phyloP scores from a whole-genome alignment of 2,329 filamentous ascomycete species.

The Aspergillus fumigatiaffinis region DNA sequence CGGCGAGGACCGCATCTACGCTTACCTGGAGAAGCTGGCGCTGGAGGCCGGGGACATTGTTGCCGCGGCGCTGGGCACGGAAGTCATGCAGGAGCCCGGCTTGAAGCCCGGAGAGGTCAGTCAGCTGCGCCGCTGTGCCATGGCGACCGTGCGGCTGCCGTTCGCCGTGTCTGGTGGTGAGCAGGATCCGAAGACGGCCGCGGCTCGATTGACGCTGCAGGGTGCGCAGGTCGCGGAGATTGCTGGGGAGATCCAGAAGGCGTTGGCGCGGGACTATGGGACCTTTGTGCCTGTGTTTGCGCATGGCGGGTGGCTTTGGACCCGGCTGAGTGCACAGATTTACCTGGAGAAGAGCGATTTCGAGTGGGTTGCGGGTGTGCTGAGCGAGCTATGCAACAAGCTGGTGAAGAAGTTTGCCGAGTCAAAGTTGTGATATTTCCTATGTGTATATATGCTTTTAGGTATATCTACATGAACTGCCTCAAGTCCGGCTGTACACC shows the following conservation, averaged over 20 bases:
- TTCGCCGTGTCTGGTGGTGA: conserved; percentile 39
- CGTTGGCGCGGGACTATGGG: conserved; percentile 56
- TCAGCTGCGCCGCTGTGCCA: conserved; percentile 58
- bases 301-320: conserved; percentile 63
- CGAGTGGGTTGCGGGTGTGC: conserved; percentile 58
- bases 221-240: conserved; percentile 41
- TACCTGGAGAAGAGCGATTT: conserved; percentile 82
- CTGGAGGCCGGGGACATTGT: conserved; percentile 58
- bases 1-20: conserved; percentile 66
- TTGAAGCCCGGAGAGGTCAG: conserved; percentile 24
- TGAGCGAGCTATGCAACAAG: conserved; percentile 56
- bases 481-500: conserved; percentile 24
- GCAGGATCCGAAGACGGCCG: background rate
- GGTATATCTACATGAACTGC: background rate
- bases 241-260: conserved; percentile 56
- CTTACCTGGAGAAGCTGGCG: conserved; percentile 62
- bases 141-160: conserved; percentile 73
- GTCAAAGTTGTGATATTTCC: background rate
- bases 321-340: conserved; percentile 72
- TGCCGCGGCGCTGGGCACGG: conserved; percentile 63
- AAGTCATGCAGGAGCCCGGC: conserved; percentile 58
- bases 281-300: conserved; percentile 67
- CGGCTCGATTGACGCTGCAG: conserved; percentile 25
- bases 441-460: background rate
- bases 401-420: conserved; percentile 41